Base-by-base conservation (phyloP, 23 red algal species). In the Chondrus crispus region DNA sequence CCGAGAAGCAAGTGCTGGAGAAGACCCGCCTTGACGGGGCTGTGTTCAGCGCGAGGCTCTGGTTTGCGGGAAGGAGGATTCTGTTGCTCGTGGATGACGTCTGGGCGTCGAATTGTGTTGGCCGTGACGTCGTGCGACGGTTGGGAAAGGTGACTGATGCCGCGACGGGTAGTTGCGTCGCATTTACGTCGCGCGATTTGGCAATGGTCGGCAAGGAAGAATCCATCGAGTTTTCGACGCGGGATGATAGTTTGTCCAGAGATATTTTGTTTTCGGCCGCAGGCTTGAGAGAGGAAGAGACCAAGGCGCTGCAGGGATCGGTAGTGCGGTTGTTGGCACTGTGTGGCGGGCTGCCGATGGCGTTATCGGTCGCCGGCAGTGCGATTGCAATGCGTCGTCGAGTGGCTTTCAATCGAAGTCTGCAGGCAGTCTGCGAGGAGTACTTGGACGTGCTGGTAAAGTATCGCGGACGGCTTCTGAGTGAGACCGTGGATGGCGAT, bases 11-110 rank as follows among this genome's bases (percentile, higher is more conserved):
- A 46, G 51, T 80, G 5, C 37, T 38, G 30, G 41, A 44, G 48
- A 46, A 40, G 30, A 49, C 18, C 18, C 30, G 46, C 51, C 74
- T 80, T 50, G 74, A 80, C 33, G 30, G 41, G 30, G 74, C 30
- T 50, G 48, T 80, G 20, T 18, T 48, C 18, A 80, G 48, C 30
- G 74, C 48, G 20, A 20, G 12, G 19, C 13, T 14, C 18, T 80
- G 74, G 74, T 49, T 80, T 45, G n/a, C 30, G 51, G 74, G 41
- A 14, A 80, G 29, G 40, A 80, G 12, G 48, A 22, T 49, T 29
- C 41, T 80, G 4, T 47, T 80, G 3, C 74, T 80, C 18, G 38
- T 80, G 41, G 74, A 80, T 47, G 74, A 80, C 30, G 38, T 80
- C 30, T 80, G 74, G 74, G 41, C 22, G 24, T 36, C 36, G 43